Percentiles rank a stretch among this genome's conserved stretches.
These are phyloP conservation scores for Russula foetens DNA, from an alignment of 768 basidiomycete genomes.

Conservation along the genomic window DNA sequence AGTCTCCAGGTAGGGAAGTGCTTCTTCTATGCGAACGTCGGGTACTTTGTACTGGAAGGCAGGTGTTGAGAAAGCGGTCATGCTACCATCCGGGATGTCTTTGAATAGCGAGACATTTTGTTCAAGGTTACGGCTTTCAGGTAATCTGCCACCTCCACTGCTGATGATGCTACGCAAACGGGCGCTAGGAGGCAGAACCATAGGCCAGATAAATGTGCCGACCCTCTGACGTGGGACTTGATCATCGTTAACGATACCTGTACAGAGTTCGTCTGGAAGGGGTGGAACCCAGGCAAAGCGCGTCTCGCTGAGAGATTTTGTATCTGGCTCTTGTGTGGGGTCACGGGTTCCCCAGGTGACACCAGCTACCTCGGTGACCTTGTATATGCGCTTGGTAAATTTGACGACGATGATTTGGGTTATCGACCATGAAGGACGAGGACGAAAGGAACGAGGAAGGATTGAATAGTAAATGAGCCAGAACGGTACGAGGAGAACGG, in stretches of 20 bases:
- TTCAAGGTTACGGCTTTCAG: neutral
- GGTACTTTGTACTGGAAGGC: neutral
- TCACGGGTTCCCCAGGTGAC: conserved; percentile 47
- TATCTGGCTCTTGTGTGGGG: conserved; percentile 32
- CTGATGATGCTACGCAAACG: neutral
- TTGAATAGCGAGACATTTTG: neutral
- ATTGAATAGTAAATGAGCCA: conserved; percentile 40
- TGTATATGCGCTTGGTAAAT: conserved; percentile 45
- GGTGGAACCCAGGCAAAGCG: conserved; percentile 43
- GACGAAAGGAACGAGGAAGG: conserved; percentile 36
- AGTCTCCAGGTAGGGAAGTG: neutral
- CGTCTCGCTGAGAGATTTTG: conserved; percentile 34
- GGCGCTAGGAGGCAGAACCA: conserved; percentile 23
- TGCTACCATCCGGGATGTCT: neutral
- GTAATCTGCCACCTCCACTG: neutral
- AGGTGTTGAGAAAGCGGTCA: neutral
- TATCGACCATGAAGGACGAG: conserved; percentile 43
- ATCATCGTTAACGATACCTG: conserved; percentile 35
- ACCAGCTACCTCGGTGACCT: conserved; percentile 47
- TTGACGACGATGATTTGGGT: conserved; percentile 43
- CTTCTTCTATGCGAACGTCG: conserved; percentile 1
- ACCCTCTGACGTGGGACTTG: conserved; percentile 36
- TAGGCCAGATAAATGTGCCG: conserved; percentile 44
- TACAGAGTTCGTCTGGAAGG: conserved; percentile 32
- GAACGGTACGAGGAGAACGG: conserved; percentile 37